Base-by-base conservation (phyloP, 2,329 filamentous ascomycete genomes). In the Cladosporium sp. region DNA sequence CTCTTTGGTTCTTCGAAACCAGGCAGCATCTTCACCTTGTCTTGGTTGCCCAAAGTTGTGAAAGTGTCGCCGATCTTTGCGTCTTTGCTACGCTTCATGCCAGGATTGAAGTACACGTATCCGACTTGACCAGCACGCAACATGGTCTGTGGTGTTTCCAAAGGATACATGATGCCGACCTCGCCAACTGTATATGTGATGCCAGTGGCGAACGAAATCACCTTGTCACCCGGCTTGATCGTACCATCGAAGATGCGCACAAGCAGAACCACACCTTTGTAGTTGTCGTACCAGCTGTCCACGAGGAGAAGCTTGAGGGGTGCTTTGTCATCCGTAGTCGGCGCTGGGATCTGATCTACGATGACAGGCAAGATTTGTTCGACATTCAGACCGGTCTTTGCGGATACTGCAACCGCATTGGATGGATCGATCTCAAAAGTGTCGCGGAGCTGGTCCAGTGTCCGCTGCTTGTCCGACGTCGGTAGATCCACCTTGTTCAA, bases 251-350 rank as follows among this genome's bases (percentile, higher is more conserved):
- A 99, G 21, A 99, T 83, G 13, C 95, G 85, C 14, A 99, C 93
- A 7, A 99, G 84, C 60, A 97, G 84, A 62, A 98, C 90, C 39
- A 99, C 95, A 14, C 95, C 95, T 70, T 93, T 91, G 78, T 97
- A 99, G 67, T 90, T 93, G 75, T 97, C 93, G 76, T 99, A 99
- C 95, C 95, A 99, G 25, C 93, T 97, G 79, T 99, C 95, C 30
- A 99, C 93, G 16, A 99, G 87, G 57, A 99, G 82, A 79, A 98
- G 85, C 66, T 91, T 89, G 65, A 97, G 79, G 1, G 93, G 92
- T 72, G 89, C 91, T 18, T 79, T 83, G 62, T 84, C 80, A 71
- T 95, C 88, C 5, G 95, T 95, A 0, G 86, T 79, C 0, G 95
- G 95, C 72, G 88, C 86, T 23, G 95, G 94, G 4, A 99, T 90